Conservation (phyloP, 495 filamentous ascomycete species). For the Lasiosphaeris hirsuta region DNA sequence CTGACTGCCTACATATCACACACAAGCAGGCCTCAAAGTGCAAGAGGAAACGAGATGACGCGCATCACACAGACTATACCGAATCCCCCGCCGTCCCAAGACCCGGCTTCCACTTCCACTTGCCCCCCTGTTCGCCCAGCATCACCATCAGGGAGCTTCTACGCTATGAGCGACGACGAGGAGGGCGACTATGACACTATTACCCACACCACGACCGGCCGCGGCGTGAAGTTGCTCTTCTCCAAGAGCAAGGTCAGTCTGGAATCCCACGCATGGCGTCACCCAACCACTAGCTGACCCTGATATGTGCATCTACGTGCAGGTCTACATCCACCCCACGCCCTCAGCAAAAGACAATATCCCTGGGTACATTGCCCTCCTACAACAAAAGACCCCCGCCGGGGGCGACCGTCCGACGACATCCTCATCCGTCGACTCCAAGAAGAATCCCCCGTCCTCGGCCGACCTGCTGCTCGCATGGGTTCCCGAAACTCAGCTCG, state of each 20-base stretch:
- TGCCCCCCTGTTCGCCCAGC: slow-evolving; percentile 30
- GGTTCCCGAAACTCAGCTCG: slow-evolving; percentile 87
- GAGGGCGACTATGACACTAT: slow-evolving; percentile 96
- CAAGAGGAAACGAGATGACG: slow-evolving; percentile 16
- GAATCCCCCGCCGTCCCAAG: slow-evolving; percentile 3
- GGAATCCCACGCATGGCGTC: not conserved
- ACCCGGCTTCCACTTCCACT: slow-evolving; percentile 5
- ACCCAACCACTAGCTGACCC: slow-evolving; percentile 20
- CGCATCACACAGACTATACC: slow-evolving; percentile 24
- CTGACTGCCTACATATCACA: not conserved
- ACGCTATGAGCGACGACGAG: slow-evolving; percentile 94
- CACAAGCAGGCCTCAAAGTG: too few species aligned
- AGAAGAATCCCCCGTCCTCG: slow-evolving; percentile 38
- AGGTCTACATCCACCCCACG: slow-evolving; percentile 97
- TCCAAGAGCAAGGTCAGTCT: slow-evolving; percentile 86
- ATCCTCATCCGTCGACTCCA: slow-evolving; percentile 39
- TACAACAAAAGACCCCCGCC: slow-evolving; percentile 75
- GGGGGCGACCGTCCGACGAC: slow-evolving; percentile 44
- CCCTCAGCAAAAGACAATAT: slow-evolving; percentile 94
- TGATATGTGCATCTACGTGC: not conserved
- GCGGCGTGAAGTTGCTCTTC: slow-evolving; percentile 91
- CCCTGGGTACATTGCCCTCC: slow-evolving; percentile 87
- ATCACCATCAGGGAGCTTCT: slow-evolving; percentile 88
- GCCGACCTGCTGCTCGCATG: slow-evolving; percentile 84
- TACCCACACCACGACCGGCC: slow-evolving; percentile 71